Base-by-base conservation (phyloP, 352 stramenopile genomes). In the Phytopythium cucurbitacearum region DNA sequence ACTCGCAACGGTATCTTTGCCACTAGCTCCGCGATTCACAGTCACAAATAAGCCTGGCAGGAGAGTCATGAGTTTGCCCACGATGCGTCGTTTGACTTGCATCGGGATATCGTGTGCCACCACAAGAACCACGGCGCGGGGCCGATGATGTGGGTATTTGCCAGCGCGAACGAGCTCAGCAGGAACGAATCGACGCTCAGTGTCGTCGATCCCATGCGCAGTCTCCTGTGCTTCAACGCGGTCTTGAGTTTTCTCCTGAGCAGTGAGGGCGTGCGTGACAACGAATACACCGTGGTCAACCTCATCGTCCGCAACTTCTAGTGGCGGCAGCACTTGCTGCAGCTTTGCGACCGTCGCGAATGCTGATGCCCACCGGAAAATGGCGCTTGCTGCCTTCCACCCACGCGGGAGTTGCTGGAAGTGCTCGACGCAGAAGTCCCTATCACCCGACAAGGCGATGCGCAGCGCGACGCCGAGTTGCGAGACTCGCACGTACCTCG, bases 21-120 rank as follows among this genome's bases (percentile, higher is more conserved):
- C 8, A 21, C 59, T 57, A 37, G 44, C 50, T 43, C 60, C 57
- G 15, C 66, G 79, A 33, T 85, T 85, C 36, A 96, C 64, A 15
- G 73, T 60, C 36, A 91, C 53, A 44, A 96, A 96, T 6, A 87
- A 59, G 2, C 86, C 86, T 4, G 84, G 86, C 10, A 96, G 74
- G 36, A 65, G 47, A 0, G 33, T 35, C 15, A 79, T 58, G 0
- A 93, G 38, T 3, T 74, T 62, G 0, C 69, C 49, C 5, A 89
- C 38, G 28, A 96, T 67, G 1, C 39, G 3, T 6, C 34, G 7
- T 37, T 67, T 71, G 7, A 82, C 63, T 3, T 60, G 49, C 9
- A 32, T n/a, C 8, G 86, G 86, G 3, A 94, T 53, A 42, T 94
- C 86, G n/a, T 71, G 67, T 0, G 74, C 70, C 4, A 94, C 52